A percentile compares a stretch with the other conserved stretches of the same genome.
phyloP scores from a whole-genome alignment of 1,284 basidiomycete genomes.

The Phellopilus nigrolimitatus region DNA sequence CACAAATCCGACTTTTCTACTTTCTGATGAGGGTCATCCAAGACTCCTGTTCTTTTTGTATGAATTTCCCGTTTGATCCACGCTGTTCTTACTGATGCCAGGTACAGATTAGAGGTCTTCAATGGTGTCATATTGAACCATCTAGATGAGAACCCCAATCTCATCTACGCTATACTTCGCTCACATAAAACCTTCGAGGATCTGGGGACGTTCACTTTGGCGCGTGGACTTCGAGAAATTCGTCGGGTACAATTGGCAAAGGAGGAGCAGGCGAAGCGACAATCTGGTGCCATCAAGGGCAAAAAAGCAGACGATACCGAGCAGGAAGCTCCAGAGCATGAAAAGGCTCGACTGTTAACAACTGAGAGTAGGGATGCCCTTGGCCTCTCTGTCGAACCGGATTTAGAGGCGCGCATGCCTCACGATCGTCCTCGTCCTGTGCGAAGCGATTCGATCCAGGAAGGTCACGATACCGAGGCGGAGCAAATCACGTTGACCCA shows the following conservation, averaged over 20 bases:
- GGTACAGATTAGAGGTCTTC: conserved; percentile 79
- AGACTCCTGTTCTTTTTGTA: conserved; percentile 87
- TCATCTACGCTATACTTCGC: conserved; percentile 83
- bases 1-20: conserved; percentile 81
- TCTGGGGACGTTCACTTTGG: conserved; percentile 84
- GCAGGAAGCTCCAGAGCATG: conserved; percentile 30
- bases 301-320: conserved; percentile 35
- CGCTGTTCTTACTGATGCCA: conserved; percentile 16
- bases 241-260: conserved; percentile 66
- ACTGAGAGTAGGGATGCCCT: conserved; percentile 33
- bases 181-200: conserved; percentile 82
- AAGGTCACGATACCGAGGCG: conserved; percentile 19
- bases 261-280: conserved; percentile 53
- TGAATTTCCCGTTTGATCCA: conserved; percentile 22
- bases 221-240: conserved; percentile 80
- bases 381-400: conserved; percentile 20
- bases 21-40: conserved; percentile 93
- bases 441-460: conserved; percentile 8
- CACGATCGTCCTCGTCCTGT: conserved; percentile 11
- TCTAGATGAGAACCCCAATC: conserved; percentile 75
- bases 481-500: conserved; percentile 26
- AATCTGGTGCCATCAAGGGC: conserved; percentile 28
- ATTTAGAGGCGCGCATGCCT: conserved; percentile 19
- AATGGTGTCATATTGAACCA: conserved; percentile 77
- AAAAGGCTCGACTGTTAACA: conserved; percentile 59